A percentile compares a stretch with the other conserved stretches of the same genome.
These are phyloP conservation scores for Tolypocladium endophyticum DNA, from an alignment of 2,329 filamentous ascomycete genomes.

Conservation along the genomic window DNA sequence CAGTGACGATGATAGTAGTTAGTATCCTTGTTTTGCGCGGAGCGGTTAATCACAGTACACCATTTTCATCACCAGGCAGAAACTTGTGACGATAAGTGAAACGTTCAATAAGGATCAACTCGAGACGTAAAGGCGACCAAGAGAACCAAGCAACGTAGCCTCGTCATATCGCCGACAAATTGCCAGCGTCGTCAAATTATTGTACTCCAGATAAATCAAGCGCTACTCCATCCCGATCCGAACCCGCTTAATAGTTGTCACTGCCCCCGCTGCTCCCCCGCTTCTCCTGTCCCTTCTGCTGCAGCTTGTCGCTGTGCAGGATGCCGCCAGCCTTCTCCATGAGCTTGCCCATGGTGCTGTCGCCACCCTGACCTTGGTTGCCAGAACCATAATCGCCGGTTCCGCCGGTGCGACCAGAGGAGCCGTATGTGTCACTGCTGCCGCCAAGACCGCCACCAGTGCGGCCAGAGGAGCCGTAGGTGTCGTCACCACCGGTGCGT, in stretches of 20 bases:
- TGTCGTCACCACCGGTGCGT: conserved; percentile 8
- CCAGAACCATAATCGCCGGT: conserved; percentile 12
- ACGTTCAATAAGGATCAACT: not conserved
- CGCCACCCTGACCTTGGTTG: not conserved
- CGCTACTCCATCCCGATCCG: not conserved
- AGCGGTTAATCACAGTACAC: not conserved
- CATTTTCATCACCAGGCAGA: too few relatives aligned
- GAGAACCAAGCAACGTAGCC: not conserved
- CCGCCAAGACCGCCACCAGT: conserved; percentile 4
- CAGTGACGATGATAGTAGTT: too few relatives aligned
- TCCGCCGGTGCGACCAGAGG: conserved; percentile 8
- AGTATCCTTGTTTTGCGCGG: not conserved
- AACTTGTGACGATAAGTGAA: not conserved
- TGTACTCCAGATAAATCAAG: not conserved
- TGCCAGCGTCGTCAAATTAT: not conserved
- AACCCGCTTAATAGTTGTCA: conserved; percentile 12
- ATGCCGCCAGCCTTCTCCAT: conserved; percentile 46
- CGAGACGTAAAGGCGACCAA: not conserved
- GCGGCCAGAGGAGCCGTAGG: conserved; percentile 8
- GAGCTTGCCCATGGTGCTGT: conserved; percentile 38
- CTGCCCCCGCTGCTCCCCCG: conserved; percentile 24
- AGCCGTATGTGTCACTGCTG: conserved; percentile 9
- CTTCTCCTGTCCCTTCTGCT: conserved; percentile 39
- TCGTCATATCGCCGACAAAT: not conserved
- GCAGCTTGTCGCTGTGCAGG: conserved; percentile 35